Base-by-base conservation (phyloP, 2,329 filamentous ascomycete genomes). In the Coniochaeta sp. region DNA sequence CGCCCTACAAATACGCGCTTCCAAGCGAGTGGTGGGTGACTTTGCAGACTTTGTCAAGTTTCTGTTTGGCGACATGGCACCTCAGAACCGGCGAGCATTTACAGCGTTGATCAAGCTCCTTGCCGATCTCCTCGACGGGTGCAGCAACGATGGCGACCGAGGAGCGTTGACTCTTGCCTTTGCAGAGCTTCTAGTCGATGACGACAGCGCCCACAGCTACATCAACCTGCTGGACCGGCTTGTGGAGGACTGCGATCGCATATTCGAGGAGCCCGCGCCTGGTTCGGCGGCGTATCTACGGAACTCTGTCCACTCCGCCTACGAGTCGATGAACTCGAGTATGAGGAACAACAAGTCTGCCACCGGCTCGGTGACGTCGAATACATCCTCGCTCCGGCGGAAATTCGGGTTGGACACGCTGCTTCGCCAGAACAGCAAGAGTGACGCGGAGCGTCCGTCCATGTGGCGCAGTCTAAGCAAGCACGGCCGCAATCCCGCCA, bases 391-490 rank as follows among this genome's bases (percentile, higher is more conserved):
- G 0, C 80, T 97, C 31, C 82, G 92, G 55, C 88, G 88, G 69
- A 90, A 92, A 65, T 92, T 96, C 70, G 92, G 91, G 1, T 87
- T 96, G 62, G 87, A 92, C 61, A 86, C 80, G 3, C 74, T 96
- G 33, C 81, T 91, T 43, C 84, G 90, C 60, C 89, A 95, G 67
- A 92, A 90, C 68, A 92, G 89, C 77, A 93, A 89, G 71, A 83
- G 81, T 24, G 83, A 85, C 43, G 78, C 85, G 50, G 89, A 91
- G 65, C 85, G 90, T 40, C 81, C 87, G 47, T 93, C 91, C 0
- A 86, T 96, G 24, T 92, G 92, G 86, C 86, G 92, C 60, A 93
- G 86, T n/a, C 77, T 96, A 65, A 96, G 92, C 79, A 96, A 96
- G 77, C 82, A 91, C 76, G 74, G 82, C 78, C 81, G 88, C 59